Evolutionary conservation across 164 flowering plant genomes (phyloP).

Genomic region (Sedum album): DNA sequence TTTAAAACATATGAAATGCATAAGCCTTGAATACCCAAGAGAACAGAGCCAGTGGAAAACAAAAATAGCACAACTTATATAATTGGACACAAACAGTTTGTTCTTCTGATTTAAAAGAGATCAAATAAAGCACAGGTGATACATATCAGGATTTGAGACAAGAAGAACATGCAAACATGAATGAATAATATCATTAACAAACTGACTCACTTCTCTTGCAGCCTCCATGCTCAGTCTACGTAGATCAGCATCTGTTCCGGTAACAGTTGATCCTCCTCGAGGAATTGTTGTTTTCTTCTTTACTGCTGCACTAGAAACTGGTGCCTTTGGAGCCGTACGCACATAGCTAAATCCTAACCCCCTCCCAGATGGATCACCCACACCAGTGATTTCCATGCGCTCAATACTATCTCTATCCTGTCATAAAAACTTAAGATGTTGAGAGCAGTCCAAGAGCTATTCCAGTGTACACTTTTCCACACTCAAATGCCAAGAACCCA

Average conservation of each 20-base stretch:
- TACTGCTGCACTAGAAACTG: constrained; percentile 47
- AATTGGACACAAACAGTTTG: no score
- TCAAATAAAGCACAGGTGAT: neutral
- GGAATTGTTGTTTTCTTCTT: constrained; percentile 67
- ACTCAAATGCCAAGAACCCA: neutral
- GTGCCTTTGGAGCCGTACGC: constrained; percentile 77
- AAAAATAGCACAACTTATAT: neutral
- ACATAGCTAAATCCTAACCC: constrained; percentile 98
- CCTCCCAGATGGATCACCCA: constrained; percentile 98
- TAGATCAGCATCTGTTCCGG: constrained; percentile 99
- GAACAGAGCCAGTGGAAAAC: neutral
- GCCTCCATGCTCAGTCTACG: constrained; percentile 99
- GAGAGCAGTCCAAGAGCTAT: neutral
- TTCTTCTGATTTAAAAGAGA: neutral
- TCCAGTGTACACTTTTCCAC: neutral
- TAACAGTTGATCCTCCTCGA: constrained; percentile 68
- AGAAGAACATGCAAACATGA: neutral
- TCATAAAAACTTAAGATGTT: constrained; percentile 10
- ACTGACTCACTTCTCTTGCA: constrained; percentile 71
- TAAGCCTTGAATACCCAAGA: neutral
- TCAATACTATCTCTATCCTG: constrained; percentile 93
- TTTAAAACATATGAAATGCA: neutral
- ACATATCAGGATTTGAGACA: neutral
- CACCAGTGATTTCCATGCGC: constrained; percentile 94
- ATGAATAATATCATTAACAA: neutral